phyloP scores from a whole-genome alignment of 1,139 yeast species.

The Taiozyma sp. region DNA sequence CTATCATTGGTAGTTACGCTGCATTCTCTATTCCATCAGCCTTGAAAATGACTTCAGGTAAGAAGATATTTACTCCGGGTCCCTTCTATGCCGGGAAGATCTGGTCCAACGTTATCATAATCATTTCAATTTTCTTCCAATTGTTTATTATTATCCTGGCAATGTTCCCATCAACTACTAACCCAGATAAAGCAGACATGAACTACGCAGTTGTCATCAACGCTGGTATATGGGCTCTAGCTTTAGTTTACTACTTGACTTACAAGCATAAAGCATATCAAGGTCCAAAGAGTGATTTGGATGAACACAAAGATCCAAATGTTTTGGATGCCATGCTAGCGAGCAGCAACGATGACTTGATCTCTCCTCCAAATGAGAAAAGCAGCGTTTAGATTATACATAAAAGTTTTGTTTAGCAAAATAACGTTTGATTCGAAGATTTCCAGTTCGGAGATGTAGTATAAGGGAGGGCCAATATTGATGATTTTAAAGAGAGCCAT shows the following conservation, averaged over 20 bases:
- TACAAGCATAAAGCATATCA: conserved; percentile 8
- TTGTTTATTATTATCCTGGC: conserved; percentile 35
- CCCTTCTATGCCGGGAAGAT: conserved; percentile 8
- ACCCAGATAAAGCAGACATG: conserved; percentile 37
- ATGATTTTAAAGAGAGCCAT: too few species aligned
- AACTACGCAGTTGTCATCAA: conserved; percentile 52
- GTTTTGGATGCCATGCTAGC: not conserved
- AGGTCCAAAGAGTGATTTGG: conserved; percentile 12
- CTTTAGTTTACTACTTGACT: conserved; percentile 35
- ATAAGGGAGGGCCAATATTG: too few species aligned
- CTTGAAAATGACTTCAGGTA: conserved; percentile 42
- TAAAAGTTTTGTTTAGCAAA: too few species aligned
- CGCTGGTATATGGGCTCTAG: conserved; percentile 38
- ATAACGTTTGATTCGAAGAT: too few species aligned
- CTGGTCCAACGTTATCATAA: conserved; percentile 2
- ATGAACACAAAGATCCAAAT: conserved; percentile 1
- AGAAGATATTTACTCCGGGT: conserved; percentile 44
- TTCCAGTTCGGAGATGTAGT: too few species aligned
- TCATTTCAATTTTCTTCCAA: conserved; percentile 5
- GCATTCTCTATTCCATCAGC: conserved; percentile 59
- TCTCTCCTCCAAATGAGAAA: not conserved
- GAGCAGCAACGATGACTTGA: not conserved
- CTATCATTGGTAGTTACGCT: conserved; percentile 56
- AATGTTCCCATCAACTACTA: conserved; percentile 36
- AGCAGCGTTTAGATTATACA: not conserved